Evolutionary conservation across 768 basidiomycete species (phyloP), one percentile per base, ranked within the genome.

Genomic region (Boletus subparvulus): DNA sequence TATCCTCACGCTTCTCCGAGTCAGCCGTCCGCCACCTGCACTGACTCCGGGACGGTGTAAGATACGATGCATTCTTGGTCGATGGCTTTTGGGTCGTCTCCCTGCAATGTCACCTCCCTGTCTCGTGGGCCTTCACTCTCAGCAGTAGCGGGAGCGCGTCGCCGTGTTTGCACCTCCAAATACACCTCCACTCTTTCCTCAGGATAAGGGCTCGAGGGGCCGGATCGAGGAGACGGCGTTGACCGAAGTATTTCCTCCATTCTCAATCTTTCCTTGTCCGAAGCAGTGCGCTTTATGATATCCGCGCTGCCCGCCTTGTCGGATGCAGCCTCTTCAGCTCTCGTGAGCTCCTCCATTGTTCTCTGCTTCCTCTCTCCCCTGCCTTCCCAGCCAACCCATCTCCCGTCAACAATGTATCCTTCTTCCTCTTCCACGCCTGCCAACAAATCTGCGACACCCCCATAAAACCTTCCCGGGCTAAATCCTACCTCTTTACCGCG

Each of bases 401-500:
- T 47, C 12, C 69, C 60, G 24, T 67, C 60, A 30, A 65, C 55
- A 30, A 65, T 55, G 24, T 63, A 63, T 11, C 67, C 68, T 56
- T 79, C 78, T 1, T 83, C 83, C 65, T 93, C 92, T 28, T 91
- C 92, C 49, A 86, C 84, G 10, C 81, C 78, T 3, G 92, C 90
- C 28, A 94, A 74, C 74, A 88, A 81, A 68, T 93, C 89, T 8
- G 80, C 88, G 43, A 94, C 82, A 40, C 89, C 86, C 7, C 92
- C 82, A 67, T 96, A 98, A 71, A 98, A 98, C 10, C 89, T 92
- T 21, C 88, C 90, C 3, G 94, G 93, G 54, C 88, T 87, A 77
- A 97, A 98, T 55, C 88, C 84, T 67, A 98, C 93, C 59, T 92
- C 88, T 54, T 85, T 87, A 12, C 95, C 97, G 63, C 83, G 85